Evolutionary conservation across 345 rosid genomes (phyloP).

Genomic region (Rhodomyrtus tomentosa): DNA sequence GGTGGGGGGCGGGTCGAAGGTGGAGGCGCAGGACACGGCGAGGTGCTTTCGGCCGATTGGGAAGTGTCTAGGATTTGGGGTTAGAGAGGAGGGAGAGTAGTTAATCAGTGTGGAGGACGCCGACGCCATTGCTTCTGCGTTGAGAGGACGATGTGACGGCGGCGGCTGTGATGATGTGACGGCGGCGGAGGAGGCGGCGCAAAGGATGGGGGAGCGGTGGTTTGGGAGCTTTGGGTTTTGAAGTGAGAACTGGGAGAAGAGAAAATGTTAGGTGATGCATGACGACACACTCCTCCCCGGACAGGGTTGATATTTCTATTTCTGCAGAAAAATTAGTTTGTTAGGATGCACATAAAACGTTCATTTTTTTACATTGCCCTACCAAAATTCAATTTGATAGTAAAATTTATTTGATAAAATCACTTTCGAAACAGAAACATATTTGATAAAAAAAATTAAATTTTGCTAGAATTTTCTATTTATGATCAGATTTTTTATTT

Average conservation of each 20-base stretch:
- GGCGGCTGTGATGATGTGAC: background rate
- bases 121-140: background rate
- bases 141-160: background rate
- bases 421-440: too few species aligned
- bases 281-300: too few species aligned
- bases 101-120: conserved; percentile 1
- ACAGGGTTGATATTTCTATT: too few species aligned
- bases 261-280: too few species aligned
- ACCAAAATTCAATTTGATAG: too few species aligned
- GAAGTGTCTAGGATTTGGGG: background rate
- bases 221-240: background rate
- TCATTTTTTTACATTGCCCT: too few species aligned
- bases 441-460: too few species aligned
- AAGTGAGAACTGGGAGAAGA: background rate
- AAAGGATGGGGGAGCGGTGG: background rate
- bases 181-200: background rate
- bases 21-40: conserved; percentile 8
- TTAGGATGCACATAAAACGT: too few species aligned
- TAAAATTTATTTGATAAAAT: too few species aligned
- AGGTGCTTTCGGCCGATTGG: background rate
- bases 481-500: too few species aligned
- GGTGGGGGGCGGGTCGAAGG: conserved; percentile 16
- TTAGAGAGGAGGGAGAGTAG: background rate
- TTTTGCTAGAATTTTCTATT: too few species aligned
- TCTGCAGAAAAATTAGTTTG: too few species aligned